Evolutionary conservation across 495 filamentous ascomycete species (phyloP).

Genomic region (Penicillium lagena): DNA sequence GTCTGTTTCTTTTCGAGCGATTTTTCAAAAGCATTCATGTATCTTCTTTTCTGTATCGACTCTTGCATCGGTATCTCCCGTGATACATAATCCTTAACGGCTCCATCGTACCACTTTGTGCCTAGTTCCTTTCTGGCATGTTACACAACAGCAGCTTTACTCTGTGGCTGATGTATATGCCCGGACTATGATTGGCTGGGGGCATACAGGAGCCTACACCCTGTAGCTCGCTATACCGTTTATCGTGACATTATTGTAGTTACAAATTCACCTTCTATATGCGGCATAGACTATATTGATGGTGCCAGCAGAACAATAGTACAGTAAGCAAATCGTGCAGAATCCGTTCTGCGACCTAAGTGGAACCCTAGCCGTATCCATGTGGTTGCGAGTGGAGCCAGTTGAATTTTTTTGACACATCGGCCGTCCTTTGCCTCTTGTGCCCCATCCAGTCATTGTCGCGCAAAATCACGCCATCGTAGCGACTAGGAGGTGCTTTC

Average conservation of each 20-base stretch:
- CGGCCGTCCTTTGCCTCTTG: neutral
- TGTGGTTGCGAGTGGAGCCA: constrained; percentile 1
- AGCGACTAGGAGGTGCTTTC: neutral
- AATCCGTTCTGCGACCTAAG: too few relatives aligned
- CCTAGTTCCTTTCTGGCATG: neutral
- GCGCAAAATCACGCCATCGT: constrained; percentile 17
- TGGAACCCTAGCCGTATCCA: neutral
- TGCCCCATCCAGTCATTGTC: constrained; percentile 8
- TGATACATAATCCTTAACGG: constrained; percentile 3
- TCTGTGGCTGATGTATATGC: too few relatives aligned
- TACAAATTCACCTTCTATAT: too few relatives aligned
- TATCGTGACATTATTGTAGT: too few relatives aligned
- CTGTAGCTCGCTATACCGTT: too few relatives aligned
- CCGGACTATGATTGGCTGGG: too few relatives aligned
- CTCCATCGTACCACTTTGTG: neutral
- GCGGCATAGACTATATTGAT: too few relatives aligned
- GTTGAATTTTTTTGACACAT: constrained; percentile 4
- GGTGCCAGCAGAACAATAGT: too few relatives aligned
- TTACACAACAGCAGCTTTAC: neutral
- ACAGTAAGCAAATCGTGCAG: too few relatives aligned
- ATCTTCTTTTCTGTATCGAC: too few relatives aligned
- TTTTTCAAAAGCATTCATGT: constrained; percentile 11
- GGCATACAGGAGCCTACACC: too few relatives aligned
- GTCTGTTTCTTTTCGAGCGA: constrained; percentile 5
- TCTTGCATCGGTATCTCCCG: neutral